Conservation (phyloP, 768 basidiomycete species). For the Lyophyllum shimeji region DNA sequence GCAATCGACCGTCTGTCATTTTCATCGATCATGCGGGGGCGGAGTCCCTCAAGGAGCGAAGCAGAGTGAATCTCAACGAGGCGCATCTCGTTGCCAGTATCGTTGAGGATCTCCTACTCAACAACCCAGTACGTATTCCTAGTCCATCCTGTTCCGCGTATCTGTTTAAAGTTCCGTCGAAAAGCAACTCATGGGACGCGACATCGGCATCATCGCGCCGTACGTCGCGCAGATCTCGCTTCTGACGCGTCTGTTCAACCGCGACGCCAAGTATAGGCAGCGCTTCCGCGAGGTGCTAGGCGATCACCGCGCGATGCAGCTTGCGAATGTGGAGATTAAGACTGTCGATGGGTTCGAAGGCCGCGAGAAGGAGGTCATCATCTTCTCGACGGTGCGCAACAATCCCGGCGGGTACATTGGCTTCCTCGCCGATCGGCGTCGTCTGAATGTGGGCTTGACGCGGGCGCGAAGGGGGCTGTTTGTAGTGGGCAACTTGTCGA, state of each 20-base stretch:
- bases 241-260: constrained; percentile 63
- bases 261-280: constrained; percentile 47
- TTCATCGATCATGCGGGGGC: constrained; percentile 79
- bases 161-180: constrained; percentile 5
- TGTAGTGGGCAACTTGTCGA: constrained; percentile 71
- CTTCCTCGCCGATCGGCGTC: constrained; percentile 81
- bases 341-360: constrained; percentile 97
- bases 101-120: constrained; percentile 76
- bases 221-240: constrained; percentile 86
- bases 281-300: constrained; percentile 67
- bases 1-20: constrained; percentile 59
- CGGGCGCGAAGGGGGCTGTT: constrained; percentile 85
- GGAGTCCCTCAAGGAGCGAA: constrained; percentile 69
- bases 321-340: constrained; percentile 76
- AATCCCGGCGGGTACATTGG: constrained; percentile 79
- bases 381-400: constrained; percentile 89
- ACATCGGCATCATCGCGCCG: constrained; percentile 93
- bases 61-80: constrained; percentile 77
- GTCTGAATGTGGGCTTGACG: constrained; percentile 91
- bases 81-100: constrained; percentile 76
- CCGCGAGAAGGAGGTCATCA: constrained; percentile 87
- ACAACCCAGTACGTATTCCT: constrained; percentile 60
- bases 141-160: constrained; percentile 9
- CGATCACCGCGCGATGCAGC: constrained; percentile 60
- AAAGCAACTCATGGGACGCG: constrained; percentile 61